phyloP scores from a whole-genome alignment of 176 grass and related monocot genomes.

The Carex myosuroides region DNA sequence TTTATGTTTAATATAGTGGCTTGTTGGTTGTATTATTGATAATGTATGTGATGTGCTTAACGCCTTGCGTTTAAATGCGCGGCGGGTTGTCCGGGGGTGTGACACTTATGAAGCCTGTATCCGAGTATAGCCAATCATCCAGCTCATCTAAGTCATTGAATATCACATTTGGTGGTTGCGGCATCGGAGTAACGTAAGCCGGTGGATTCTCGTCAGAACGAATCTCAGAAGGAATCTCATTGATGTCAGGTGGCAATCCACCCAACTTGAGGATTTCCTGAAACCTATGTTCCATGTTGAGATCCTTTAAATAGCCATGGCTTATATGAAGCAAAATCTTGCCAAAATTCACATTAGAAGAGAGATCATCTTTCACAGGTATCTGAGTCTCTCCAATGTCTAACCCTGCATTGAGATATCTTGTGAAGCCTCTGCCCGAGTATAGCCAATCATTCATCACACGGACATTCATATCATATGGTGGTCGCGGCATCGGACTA shows the following conservation, averaged over 20 bases:
- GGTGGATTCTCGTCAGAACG: not conserved
- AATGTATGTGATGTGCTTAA: no score
- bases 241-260: not conserved
- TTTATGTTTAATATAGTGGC: no score
- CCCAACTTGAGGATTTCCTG: not conserved
- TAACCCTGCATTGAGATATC: not conserved
- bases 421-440: not conserved
- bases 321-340: not conserved
- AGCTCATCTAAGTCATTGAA: not conserved
- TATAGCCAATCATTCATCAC: not conserved
- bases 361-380: no score
- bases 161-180: not conserved
- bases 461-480: not conserved
- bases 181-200: not conserved
- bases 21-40: no score
- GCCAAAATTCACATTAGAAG: not conserved
- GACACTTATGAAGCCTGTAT: not conserved
- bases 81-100: no score
- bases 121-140: not conserved
- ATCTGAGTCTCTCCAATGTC: not conserved
- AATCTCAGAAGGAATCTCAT: not conserved
- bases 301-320: not conserved
- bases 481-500: not conserved
- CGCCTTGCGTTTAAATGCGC: no score
- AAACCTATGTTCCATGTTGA: not conserved